Evolutionary conservation across 257 asterid species (phyloP), one percentile per base, ranked within the genome.

Genomic region (Solanum etuberosum): DNA sequence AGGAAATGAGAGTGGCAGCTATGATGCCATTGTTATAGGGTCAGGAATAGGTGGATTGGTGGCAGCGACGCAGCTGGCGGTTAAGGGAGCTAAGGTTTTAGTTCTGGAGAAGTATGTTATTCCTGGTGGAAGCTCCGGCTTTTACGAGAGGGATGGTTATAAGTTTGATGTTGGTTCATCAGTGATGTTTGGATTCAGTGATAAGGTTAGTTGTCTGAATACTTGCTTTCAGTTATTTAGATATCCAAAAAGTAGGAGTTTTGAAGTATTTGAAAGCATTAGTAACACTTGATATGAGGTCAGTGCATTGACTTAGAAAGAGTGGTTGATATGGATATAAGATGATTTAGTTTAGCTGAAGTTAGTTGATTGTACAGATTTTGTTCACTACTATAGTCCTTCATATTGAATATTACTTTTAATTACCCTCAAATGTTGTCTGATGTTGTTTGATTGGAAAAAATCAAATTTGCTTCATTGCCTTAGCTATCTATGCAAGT

Each of bases 51-150:
- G 99, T 34, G 99, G 99, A n/a, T 90, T 97, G 80, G 99, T 97
- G 86, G 98, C 99, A 21, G 98, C 96, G 18, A 95, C 99, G 0
- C 99, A 97, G 92, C 92, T 97, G 86, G 99, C 99, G 0, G 98
- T 97, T 18, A 96, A 95, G 91, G 99, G 99, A 48, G 99, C 96
- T 15, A 92, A 93, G 91, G 98, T 97, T 86, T 92, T 97, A 90
- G 99, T 95, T 37, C 65, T 97, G 85, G 99, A 97, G 94, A 97
- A 95, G 92, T 96, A 97, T 90, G 97, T 97, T 63, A 95, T 97
- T 89, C 99, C 99, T 83, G 99, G 99, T 8, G 99, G 99, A 57
- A 97, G 99, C 92, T 95, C 99, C 29, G 98, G 98, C 16, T 97
- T 90, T 89, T 96, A 93, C 65, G 90, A 93, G 91, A 94, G 98